phyloP scores from a whole-genome alignment of 2,329 filamentous ascomycete species.

The Rhinocladiella mackenziei region DNA sequence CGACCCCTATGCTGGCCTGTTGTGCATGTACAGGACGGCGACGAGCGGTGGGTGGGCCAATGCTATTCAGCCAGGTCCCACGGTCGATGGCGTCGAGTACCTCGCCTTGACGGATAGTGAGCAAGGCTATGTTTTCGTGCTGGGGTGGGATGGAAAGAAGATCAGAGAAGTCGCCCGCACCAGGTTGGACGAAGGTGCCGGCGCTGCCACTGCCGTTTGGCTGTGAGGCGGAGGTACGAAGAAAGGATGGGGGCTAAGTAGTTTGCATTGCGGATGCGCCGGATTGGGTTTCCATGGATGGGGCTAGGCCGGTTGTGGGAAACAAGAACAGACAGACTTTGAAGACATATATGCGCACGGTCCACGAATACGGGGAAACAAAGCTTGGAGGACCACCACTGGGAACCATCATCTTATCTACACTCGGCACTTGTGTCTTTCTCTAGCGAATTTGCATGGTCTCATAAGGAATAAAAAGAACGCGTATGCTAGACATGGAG shows the following conservation, averaged over 20 bases:
- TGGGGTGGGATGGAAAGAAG: conserved; percentile 27
- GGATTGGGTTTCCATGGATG: no score
- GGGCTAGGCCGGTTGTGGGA: no score
- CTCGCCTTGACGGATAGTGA: conserved; percentile 31
- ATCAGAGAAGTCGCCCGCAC: conserved; percentile 26
- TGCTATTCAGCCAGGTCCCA: conserved; percentile 30
- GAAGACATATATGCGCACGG: no score
- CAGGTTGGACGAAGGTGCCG: conserved; percentile 23
- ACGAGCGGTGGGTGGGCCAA: conserved; percentile 31
- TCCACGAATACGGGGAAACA: no score
- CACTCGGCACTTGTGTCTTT: no score
- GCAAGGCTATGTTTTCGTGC: conserved; percentile 27
- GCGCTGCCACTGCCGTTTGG: conserved; percentile 30
- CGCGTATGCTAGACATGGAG: no score
- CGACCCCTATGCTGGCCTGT: conserved; percentile 20
- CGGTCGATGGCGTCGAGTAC: conserved; percentile 31
- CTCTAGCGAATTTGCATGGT: no score
- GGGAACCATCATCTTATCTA: no score
- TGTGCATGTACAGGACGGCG: conserved; percentile 27
- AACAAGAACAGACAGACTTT: neutral
- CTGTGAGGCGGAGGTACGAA: conserved; percentile 10
- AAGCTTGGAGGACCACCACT: no score
- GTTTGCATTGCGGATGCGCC: neutral
- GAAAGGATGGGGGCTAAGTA: neutral
- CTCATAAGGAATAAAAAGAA: no score